Percentiles rank a stretch among this genome's conserved stretches.
Conservation (phyloP, 495 filamentous ascomycete genomes). For the Glonium stellatum region DNA sequence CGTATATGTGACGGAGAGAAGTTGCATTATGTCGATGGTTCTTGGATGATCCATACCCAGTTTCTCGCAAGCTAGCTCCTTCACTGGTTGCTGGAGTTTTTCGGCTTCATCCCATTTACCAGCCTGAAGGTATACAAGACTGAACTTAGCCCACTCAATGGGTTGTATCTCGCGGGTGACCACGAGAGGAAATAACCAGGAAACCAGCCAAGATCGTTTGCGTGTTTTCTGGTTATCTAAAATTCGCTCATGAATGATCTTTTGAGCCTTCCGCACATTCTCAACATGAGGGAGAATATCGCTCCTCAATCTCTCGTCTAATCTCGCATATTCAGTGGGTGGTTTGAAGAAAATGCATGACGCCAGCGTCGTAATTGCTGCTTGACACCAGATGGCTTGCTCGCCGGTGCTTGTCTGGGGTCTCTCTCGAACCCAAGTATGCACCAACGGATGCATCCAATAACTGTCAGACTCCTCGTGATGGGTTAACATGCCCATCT, state of each 20-base stretch:
- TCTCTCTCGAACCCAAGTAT: constrained; percentile 38
- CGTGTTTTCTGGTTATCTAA: background rate
- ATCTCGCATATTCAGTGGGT: background rate
- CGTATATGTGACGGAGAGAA: background rate
- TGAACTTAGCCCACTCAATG: background rate
- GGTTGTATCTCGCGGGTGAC: background rate
- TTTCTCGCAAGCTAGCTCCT: background rate
- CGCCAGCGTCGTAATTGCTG: constrained; percentile 28
- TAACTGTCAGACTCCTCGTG: constrained; percentile 31
- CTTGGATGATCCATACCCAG: background rate
- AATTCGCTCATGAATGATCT: background rate
- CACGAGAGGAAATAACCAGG: background rate
- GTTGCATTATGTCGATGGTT: background rate
- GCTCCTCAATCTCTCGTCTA: background rate
- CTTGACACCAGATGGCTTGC: constrained; percentile 39
- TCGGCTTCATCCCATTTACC: constrained; percentile 1
- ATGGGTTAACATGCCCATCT: constrained; percentile 33
- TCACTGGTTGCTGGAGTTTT: background rate
- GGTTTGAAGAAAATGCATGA: constrained; percentile 3
- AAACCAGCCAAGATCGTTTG: background rate
- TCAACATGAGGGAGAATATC: background rate
- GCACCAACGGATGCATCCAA: constrained; percentile 40
- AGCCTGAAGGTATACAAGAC: background rate
- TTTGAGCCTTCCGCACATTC: background rate
- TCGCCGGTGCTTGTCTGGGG: constrained; percentile 32